These are phyloP conservation scores for Phoenix dactylifera DNA, from an alignment of 176 grass and related monocot genomes.

Conservation along the genomic window DNA sequence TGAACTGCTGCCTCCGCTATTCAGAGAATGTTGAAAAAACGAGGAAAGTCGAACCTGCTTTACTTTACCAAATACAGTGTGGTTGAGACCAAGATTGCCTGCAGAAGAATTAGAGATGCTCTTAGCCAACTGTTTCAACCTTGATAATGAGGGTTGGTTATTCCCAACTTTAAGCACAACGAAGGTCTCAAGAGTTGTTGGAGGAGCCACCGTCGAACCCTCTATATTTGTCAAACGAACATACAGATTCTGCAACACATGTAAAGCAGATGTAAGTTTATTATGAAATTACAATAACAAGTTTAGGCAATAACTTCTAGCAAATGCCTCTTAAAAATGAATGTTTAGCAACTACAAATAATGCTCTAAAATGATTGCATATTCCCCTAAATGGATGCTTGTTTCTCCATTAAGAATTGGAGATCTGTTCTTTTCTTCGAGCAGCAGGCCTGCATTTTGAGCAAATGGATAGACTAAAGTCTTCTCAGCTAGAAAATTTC, in stretches of 20 bases:
- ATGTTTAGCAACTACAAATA: too few relatives aligned
- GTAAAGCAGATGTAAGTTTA: constrained; percentile 8
- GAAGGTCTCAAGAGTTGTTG: constrained; percentile 58
- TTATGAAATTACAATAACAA: neutral
- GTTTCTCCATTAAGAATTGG: too few relatives aligned
- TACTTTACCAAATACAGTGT: constrained; percentile 78
- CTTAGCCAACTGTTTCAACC: constrained; percentile 77
- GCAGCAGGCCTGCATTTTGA: too few relatives aligned
- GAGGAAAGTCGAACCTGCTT: constrained; percentile 78
- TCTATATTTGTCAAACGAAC: constrained; percentile 63
- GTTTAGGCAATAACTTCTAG: too few relatives aligned
- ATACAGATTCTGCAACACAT: constrained; percentile 62
- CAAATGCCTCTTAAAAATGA: too few relatives aligned
- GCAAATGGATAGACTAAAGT: too few relatives aligned
- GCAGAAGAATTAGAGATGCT: constrained; percentile 73
- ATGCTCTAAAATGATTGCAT: too few relatives aligned
- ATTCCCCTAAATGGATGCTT: too few relatives aligned
- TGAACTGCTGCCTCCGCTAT: constrained; percentile 24
- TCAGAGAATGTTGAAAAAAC: constrained; percentile 67
- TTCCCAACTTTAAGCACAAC: constrained; percentile 75
- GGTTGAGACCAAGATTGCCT: constrained; percentile 71
- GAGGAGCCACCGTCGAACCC: constrained; percentile 57
- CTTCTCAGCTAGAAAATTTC: neutral
- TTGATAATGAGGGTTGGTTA: constrained; percentile 56
- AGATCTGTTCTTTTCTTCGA: too few relatives aligned